A percentile compares a stretch with the other conserved stretches of the same genome.
Conservation (phyloP, 108 stramenopile species). For the Pinguiococcus pyrenoidosus region DNA sequence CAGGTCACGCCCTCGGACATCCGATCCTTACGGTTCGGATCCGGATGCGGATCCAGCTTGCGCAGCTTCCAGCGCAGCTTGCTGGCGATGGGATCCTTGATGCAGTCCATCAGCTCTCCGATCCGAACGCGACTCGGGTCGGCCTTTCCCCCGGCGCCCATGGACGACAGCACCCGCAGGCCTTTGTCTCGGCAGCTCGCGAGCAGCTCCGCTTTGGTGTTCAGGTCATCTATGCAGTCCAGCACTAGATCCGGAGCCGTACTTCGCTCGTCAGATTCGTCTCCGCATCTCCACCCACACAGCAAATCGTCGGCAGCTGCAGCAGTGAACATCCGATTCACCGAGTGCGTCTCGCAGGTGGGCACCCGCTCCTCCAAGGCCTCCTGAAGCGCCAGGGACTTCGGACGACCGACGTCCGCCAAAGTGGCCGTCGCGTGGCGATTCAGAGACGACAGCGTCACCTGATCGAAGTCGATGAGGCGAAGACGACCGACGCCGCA, state of each 20-base stretch:
- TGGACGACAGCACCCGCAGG: constrained; percentile 69
- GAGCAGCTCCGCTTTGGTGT: constrained; percentile 84
- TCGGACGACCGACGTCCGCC: constrained; percentile 76
- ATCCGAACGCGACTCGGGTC: constrained; percentile 88
- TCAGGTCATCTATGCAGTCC: constrained; percentile 96
- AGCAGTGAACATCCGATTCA: constrained; percentile 27
- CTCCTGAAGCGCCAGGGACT: constrained; percentile 57
- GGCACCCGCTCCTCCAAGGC: constrained; percentile 48
- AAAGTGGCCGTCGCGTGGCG: constrained; percentile 91
- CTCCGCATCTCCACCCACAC: not conserved
- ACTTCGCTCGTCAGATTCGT: not conserved
- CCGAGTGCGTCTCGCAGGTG: constrained; percentile 19
- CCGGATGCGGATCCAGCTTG: constrained; percentile 5
- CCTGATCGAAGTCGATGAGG: constrained; percentile 95
- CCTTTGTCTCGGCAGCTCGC: constrained; percentile 49
- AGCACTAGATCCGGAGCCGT: constrained; percentile 45
- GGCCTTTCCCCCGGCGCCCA: constrained; percentile 91
- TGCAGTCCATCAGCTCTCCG: constrained; percentile 60
- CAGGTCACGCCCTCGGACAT: constrained; percentile 34
- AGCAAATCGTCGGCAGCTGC: constrained; percentile 27
- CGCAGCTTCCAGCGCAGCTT: constrained; percentile 64
- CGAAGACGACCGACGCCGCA: constrained; percentile 68
- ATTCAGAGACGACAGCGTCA: constrained; percentile 86
- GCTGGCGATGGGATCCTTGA: constrained; percentile 69
- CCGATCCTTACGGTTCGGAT: not conserved